phyloP scores from a whole-genome alignment of 306 rosid species.

The Bauhinia variegata region DNA sequence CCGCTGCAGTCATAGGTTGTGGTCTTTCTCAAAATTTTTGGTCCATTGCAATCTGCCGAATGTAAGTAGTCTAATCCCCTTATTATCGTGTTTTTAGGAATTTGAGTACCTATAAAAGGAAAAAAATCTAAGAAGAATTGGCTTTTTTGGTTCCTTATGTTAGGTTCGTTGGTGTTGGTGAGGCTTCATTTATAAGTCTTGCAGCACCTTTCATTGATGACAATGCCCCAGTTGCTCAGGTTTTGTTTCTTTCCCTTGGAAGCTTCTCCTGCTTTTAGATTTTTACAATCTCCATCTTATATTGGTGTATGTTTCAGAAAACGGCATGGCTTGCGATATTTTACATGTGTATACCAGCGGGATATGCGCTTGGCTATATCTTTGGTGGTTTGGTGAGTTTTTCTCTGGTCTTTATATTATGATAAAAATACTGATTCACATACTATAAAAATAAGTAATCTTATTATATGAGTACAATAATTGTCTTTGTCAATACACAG shows the following conservation, averaged over 20 bases:
- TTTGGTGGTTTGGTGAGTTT: slow-evolving; percentile 83
- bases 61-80: slow-evolving; percentile 54
- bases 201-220: slow-evolving; percentile 96
- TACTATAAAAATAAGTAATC: slow-evolving; percentile 9
- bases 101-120: slow-evolving; percentile 21
- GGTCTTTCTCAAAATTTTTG: slow-evolving; percentile 67
- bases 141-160: slow-evolving; percentile 6
- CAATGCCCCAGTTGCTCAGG: slow-evolving; percentile 83
- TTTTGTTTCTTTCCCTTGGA: slow-evolving; percentile 34
- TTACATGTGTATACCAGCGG: slow-evolving; percentile 87
- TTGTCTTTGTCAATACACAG: slow-evolving; percentile 45
- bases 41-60: slow-evolving; percentile 82
- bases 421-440: not conserved
- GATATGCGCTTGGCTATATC: slow-evolving; percentile 83
- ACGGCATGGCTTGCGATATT: slow-evolving; percentile 73
- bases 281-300: slow-evolving; percentile 30
- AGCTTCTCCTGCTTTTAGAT: slow-evolving; percentile 24
- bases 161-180: slow-evolving; percentile 91
- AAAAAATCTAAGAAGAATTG: slow-evolving; percentile 10
- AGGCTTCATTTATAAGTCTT: slow-evolving; percentile 93
- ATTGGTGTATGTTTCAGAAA: slow-evolving; percentile 56
- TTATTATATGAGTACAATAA: not conserved
- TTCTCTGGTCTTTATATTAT: slow-evolving; percentile 7
- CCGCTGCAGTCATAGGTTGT: slow-evolving; percentile 62
- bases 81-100: slow-evolving; percentile 16